A percentile compares a stretch with the other conserved stretches of the same genome.
phyloP scores from a whole-genome alignment of 139 green algal species.

The Nannochloris sp. region DNA sequence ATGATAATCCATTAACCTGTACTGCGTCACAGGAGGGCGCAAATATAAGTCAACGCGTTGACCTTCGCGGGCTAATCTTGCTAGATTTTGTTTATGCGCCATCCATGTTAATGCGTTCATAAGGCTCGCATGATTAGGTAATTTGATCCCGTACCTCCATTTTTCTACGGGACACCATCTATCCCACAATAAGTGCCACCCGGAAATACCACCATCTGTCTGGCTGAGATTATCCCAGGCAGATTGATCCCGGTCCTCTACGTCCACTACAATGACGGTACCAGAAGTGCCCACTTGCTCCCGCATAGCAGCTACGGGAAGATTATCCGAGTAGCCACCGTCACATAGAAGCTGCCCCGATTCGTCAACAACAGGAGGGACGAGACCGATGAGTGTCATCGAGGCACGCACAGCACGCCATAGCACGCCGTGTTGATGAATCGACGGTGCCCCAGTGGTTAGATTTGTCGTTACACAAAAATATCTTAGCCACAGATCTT shows the following conservation, averaged over 20 bases:
- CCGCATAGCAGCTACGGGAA: conserved; percentile 66
- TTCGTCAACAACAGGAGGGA: conserved; percentile 56
- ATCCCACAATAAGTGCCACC: conserved; percentile 73
- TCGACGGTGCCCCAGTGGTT: conserved; percentile 35
- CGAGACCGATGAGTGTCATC: conserved; percentile 77
- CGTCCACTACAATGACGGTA: conserved; percentile 59
- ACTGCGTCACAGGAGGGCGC: conserved; percentile 50
- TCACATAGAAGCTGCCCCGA: conserved; percentile 67
- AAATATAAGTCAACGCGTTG: conserved; percentile 70
- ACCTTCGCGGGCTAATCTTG: not conserved
- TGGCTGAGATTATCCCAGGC: conserved; percentile 57
- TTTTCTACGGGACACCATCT: conserved; percentile 47
- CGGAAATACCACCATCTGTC: conserved; percentile 60
- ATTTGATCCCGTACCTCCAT: conserved; percentile 24
- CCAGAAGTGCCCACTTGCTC: conserved; percentile 54
- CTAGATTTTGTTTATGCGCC: conserved; percentile 46
- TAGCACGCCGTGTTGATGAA: conserved; percentile 42
- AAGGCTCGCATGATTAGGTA: conserved; percentile 44
- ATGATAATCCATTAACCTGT: conserved; percentile 58
- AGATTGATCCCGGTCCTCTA: conserved; percentile 61
- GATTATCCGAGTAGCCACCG: conserved; percentile 67
- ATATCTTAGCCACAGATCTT: conserved; percentile 73
- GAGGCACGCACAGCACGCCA: conserved; percentile 47
- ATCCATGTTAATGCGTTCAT: conserved; percentile 61
- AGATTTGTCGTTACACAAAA: conserved; percentile 62